These are phyloP conservation scores for Sapria himalayana DNA, from an alignment of 345 rosid species.

Conservation along the genomic window DNA sequence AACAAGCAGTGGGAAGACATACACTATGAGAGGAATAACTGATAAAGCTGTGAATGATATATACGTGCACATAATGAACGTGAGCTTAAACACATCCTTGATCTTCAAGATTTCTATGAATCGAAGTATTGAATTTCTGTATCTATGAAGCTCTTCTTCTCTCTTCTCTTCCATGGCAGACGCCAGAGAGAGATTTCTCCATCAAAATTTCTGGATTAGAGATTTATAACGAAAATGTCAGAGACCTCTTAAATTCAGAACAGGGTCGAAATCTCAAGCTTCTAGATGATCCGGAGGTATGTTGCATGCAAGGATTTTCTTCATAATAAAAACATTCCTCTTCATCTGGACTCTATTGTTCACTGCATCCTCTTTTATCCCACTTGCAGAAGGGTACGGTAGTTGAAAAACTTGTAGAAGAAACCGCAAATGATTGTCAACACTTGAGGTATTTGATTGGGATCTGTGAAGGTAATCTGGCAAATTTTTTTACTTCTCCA, in stretches of 20 bases:
- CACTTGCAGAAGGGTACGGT: constrained; percentile 78
- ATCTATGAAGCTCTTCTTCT: background rate
- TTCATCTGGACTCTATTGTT: background rate
- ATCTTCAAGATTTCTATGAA: background rate
- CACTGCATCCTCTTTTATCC: constrained; percentile 6
- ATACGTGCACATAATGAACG: constrained; percentile 64
- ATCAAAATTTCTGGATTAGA: constrained; percentile 92
- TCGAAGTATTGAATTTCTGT: too few species aligned
- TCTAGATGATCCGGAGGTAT: constrained; percentile 97
- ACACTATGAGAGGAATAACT: constrained; percentile 94
- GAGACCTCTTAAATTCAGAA: constrained; percentile 79
- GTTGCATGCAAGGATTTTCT: constrained; percentile 4
- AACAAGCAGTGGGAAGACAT: constrained; percentile 98
- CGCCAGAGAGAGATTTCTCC: constrained; percentile 86
- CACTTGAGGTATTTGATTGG: constrained; percentile 68
- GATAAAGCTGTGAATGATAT: constrained; percentile 95
- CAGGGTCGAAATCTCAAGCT: constrained; percentile 87
- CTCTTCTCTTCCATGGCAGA: constrained; percentile 26
- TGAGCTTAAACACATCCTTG: constrained; percentile 16
- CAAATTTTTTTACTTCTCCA: constrained; percentile 5
- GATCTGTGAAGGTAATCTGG: constrained; percentile 70
- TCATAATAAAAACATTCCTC: background rate
- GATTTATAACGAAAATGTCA: constrained; percentile 89
- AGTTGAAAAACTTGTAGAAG: constrained; percentile 89
- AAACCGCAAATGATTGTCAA: constrained; percentile 56